phyloP scores from a whole-genome alignment of 192 early-diverging fungal species.

The Jimgerdemannia lactiflua region DNA sequence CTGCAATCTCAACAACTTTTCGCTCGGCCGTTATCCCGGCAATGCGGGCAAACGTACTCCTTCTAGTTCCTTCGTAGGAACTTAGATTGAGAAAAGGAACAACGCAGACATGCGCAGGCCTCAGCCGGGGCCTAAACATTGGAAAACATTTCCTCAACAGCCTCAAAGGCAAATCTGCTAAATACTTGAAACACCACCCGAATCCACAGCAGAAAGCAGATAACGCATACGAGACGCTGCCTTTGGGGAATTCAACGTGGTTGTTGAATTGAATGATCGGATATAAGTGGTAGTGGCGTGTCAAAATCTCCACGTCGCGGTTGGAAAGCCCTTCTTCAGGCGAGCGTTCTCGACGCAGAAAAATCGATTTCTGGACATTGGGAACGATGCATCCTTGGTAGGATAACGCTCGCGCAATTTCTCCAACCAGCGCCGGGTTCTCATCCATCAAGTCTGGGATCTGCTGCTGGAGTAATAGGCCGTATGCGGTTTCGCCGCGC shows the following conservation, averaged over 20 bases:
- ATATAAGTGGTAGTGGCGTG: background rate
- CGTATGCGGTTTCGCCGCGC: background rate
- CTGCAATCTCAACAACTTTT: background rate
- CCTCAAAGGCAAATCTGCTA: background rate
- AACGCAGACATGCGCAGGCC: background rate
- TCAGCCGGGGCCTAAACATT: background rate
- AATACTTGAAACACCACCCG: background rate
- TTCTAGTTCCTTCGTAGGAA: background rate
- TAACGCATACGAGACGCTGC: background rate
- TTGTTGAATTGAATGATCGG: background rate
- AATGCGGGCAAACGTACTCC: background rate
- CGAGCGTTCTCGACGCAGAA: background rate
- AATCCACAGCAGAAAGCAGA: background rate
- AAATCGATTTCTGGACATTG: background rate
- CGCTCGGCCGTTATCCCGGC: background rate
- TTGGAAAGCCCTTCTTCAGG: background rate
- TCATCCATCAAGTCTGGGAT: background rate
- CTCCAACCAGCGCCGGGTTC: background rate
- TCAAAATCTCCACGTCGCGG: background rate
- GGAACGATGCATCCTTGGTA: background rate
- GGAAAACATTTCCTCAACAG: too few species aligned
- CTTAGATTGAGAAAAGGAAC: background rate
- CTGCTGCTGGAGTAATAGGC: background rate
- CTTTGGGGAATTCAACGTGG: background rate
- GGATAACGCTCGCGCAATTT: background rate